Percentiles rank a stretch among this genome's conserved stretches.
phyloP scores from a whole-genome alignment of 164 flowering plant species.

The Chimonanthus salicifolius region DNA sequence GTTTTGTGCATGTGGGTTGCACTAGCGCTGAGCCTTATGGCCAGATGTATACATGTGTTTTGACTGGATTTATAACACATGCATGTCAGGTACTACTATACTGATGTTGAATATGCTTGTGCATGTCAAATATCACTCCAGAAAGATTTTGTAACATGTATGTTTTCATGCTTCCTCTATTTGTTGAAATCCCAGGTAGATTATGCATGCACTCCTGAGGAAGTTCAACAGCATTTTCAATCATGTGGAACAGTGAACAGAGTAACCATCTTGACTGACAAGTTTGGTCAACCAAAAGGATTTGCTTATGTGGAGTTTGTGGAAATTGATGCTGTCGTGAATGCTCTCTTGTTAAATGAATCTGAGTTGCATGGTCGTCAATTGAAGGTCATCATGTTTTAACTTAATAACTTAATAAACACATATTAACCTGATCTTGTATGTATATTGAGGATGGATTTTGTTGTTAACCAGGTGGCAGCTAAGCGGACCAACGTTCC shows the following conservation, averaged over 20 bases:
- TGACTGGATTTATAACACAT: neutral
- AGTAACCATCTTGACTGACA: constrained; percentile 72
- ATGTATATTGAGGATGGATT: neutral
- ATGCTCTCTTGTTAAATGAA: constrained; percentile 61
- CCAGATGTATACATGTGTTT: too few relatives aligned
- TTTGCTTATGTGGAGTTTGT: constrained; percentile 81
- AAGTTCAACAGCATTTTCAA: constrained; percentile 80
- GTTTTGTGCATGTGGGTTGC: neutral
- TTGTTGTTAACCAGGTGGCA: constrained; percentile 42
- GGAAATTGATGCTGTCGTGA: constrained; percentile 58
- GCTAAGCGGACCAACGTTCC: constrained; percentile 74
- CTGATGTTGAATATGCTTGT: neutral
- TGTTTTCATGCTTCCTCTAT: neutral
- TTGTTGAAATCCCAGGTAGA: constrained; percentile 44
- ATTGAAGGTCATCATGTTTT: constrained; percentile 41
- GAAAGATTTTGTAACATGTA: neutral
- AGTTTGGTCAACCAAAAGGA: constrained; percentile 77
- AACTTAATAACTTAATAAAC: neutral
- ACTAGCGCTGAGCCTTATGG: neutral
- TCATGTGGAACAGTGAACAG: constrained; percentile 81
- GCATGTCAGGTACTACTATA: neutral
- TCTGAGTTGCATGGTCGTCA: constrained; percentile 81
- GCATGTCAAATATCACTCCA: neutral
- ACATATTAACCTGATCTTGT: neutral
- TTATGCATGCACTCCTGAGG: constrained; percentile 79